Evolutionary conservation across 73 alveolate genomes (phyloP), one percentile per base, ranked within the genome.

Genomic region (Breviolum minutum): DNA sequence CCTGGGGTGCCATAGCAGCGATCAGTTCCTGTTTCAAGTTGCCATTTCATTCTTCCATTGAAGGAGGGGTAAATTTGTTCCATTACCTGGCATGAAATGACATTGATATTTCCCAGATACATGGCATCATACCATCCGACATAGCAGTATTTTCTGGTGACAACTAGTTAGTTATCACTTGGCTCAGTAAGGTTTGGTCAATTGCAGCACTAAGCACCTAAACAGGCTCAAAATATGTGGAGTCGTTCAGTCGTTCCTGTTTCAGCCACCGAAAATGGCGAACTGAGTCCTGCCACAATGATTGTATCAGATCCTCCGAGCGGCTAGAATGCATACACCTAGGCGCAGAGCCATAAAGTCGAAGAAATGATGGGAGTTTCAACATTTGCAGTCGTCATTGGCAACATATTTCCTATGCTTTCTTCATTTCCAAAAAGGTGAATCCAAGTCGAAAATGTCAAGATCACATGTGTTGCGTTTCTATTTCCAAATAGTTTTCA

Each of bases 231-330:
- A 40, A 63, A 74, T 27, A 16, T 74, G 48, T 73, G 83, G 12
- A 40, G 24, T 16, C 12, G 5, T 40, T 5, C 6, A 10, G 84
- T 19, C 79, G 2, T 24, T 6, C 27, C 19, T 19, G 27, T 24
- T 24, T 19, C 79, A 16, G 19, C 26, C 27, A 64, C 89, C 30
- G 88, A 0, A 40, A 40, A 40, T 40, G 24, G 66, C 92, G 8
- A 24, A 9, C 97, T 63, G 66, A 92, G 97, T 73, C 88, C 81
- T 92, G 97, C 89, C 29, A 48, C 66, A 80, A 62, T 20, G 97
- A 92, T 26, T 92, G 97, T 79, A 73, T 92, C n/a, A 87, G 68
- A 24, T 92, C 97, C 26, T 92, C 97, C 32, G 97, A 92, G 68
- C 88, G 97, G 13, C 66, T 92, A 81, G 97, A 92, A 66, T 92